phyloP scores from a whole-genome alignment of 148 eudicot genomes.

The Fallopia convolvulus region DNA sequence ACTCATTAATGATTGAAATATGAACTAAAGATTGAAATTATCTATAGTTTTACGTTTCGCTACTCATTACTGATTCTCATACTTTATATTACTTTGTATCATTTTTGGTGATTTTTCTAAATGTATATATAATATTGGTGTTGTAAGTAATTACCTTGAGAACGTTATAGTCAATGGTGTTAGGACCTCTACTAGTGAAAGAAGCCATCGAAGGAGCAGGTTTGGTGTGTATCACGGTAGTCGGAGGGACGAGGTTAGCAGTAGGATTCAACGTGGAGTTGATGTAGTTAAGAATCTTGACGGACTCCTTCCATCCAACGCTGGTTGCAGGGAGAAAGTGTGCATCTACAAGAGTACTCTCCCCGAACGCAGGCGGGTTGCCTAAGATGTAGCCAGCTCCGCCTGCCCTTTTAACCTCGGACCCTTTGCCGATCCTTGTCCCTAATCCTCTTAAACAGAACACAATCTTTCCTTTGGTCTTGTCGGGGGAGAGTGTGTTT shows the following conservation, averaged over 20 bases:
- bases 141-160: conserved; percentile 41
- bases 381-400: conserved; percentile 60
- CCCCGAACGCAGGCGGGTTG: conserved; percentile 32
- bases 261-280: conserved; percentile 35
- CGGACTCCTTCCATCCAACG: conserved; percentile 29
- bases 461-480: conserved; percentile 62
- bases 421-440: conserved; percentile 56
- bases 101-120: no score
- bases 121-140: not conserved
- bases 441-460: conserved; percentile 64
- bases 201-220: conserved; percentile 75
- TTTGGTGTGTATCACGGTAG: conserved; percentile 29
- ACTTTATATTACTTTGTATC: no score
- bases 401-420: conserved; percentile 71
- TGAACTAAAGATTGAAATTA: no score
- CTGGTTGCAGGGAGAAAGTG: conserved; percentile 78
- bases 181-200: conserved; percentile 70
- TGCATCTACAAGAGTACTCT: conserved; percentile 38
- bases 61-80: no score
- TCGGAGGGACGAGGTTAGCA: conserved; percentile 45
- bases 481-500: conserved; percentile 48
- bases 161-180: conserved; percentile 35
- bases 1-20: not conserved
- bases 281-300: conserved; percentile 46
- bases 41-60: no score